Evolutionary conservation across 1,139 yeast genomes (phyloP).

Genomic region (Scheffersomyces illinoinensis): DNA sequence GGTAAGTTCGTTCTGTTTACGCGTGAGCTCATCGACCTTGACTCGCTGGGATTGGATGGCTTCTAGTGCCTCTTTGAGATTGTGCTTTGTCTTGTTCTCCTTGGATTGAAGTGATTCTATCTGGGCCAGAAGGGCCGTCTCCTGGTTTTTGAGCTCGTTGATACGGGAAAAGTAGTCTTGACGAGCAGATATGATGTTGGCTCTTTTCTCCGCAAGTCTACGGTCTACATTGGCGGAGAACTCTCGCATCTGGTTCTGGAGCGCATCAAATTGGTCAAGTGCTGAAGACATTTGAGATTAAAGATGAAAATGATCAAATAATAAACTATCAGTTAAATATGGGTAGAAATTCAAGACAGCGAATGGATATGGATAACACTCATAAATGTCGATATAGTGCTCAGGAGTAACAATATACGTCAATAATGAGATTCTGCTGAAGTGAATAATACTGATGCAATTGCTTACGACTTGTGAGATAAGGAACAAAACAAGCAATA

Average conservation of each 20-base stretch:
- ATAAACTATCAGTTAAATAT: too few relatives aligned
- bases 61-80: conserved; percentile 18
- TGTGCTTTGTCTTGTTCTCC: conserved; percentile 23
- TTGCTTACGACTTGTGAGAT: background rate
- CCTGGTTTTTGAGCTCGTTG: conserved; percentile 29
- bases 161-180: conserved; percentile 29
- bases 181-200: conserved; percentile 27
- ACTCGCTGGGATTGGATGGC: conserved; percentile 10
- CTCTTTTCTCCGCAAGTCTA: conserved; percentile 25
- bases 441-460: background rate
- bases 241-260: conserved; percentile 31
- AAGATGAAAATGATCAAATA: background rate
- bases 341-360: too few relatives aligned
- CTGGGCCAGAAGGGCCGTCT: conserved; percentile 23
- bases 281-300: conserved; percentile 7
- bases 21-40: conserved; percentile 28
- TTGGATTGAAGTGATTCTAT: conserved; percentile 20
- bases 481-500: background rate
- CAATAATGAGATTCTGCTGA: background rate
- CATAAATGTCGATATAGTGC: background rate
- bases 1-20: conserved; percentile 22
- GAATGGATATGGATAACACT: background rate
- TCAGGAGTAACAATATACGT: background rate
- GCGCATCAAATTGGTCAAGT: conserved; percentile 25
- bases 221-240: conserved; percentile 28